phyloP scores from a whole-genome alignment of 139 green algal species.

The Chlamydomonas schloesseri region DNA sequence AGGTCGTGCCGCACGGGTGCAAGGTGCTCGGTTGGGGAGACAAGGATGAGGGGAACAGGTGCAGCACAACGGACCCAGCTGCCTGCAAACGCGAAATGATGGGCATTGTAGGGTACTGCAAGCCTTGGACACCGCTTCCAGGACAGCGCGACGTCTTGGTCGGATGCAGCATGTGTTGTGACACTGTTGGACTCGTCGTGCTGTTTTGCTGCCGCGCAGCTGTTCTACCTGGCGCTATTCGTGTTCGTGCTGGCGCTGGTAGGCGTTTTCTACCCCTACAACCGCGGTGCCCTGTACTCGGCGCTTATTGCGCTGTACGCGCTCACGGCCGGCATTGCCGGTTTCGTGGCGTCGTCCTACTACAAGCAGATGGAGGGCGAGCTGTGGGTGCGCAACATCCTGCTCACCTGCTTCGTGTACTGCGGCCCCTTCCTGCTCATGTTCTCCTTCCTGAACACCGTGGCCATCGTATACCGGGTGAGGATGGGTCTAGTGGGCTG shows the following conservation, averaged over 20 bases:
- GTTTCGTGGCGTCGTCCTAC: slow-evolving; percentile 84
- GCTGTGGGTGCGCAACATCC: slow-evolving; percentile 86
- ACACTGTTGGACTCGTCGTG: no score
- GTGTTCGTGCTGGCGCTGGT: slow-evolving; percentile 88
- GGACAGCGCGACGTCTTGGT: no score
- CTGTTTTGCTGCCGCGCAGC: slow-evolving; percentile 24
- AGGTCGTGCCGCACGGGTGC: no score
- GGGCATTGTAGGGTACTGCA: no score
- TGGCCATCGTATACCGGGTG: slow-evolving; percentile 73
- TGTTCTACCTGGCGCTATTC: slow-evolving; percentile 61
- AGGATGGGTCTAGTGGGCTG: no score
- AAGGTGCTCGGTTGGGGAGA: no score
- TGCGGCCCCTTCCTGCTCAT: slow-evolving; percentile 83
- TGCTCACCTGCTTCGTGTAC: slow-evolving; percentile 86
- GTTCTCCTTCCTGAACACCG: slow-evolving; percentile 90
- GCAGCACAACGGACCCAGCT: no score
- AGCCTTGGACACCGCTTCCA: no score
- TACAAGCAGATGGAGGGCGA: slow-evolving; percentile 92
- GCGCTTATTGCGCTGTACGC: slow-evolving; percentile 91
- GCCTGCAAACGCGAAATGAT: no score
- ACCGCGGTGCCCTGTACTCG: slow-evolving; percentile 89
- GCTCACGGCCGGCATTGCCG: slow-evolving; percentile 86
- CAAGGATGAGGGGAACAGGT: no score
- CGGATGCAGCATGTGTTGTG: no score
- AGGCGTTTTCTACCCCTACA: slow-evolving; percentile 94